phyloP scores from a whole-genome alignment of 2,329 filamentous ascomycete species.

The Ophiostoma ulmi region DNA sequence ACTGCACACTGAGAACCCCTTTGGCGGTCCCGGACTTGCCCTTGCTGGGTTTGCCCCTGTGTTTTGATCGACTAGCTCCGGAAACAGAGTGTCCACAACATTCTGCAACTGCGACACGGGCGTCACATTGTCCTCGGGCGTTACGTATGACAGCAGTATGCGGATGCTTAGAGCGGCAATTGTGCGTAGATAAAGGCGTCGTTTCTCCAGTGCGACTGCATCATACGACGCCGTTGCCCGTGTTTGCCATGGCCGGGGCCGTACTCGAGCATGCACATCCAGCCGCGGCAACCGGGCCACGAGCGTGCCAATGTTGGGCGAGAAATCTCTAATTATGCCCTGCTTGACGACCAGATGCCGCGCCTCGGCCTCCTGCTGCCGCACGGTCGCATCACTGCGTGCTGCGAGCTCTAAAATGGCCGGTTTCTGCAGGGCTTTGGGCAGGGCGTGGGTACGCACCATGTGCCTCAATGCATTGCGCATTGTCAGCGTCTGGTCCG shows the following conservation, averaged over 20 bases:
- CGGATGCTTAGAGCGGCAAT: constrained; percentile 46
- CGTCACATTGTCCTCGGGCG: constrained; percentile 43
- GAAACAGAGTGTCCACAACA: constrained; percentile 46
- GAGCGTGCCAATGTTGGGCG: constrained; percentile 46
- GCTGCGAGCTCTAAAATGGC: constrained; percentile 58
- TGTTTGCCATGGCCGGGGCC: constrained; percentile 9
- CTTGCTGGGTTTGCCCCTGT: neutral
- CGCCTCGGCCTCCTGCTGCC: constrained; percentile 48
- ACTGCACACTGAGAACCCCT: constrained; percentile 43
- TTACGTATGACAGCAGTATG: constrained; percentile 47
- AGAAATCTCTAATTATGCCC: constrained; percentile 43
- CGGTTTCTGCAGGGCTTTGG: constrained; percentile 61
- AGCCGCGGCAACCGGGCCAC: constrained; percentile 43
- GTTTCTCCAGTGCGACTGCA: constrained; percentile 29
- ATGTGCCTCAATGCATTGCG: constrained; percentile 77
- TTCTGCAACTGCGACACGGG: constrained; percentile 43
- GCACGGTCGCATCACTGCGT: constrained; percentile 44
- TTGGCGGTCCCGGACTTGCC: constrained; percentile 18
- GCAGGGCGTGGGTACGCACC: constrained; percentile 52
- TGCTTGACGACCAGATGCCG: constrained; percentile 49
- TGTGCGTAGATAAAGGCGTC: constrained; percentile 37
- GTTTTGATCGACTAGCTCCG: constrained; percentile 36
- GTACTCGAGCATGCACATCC: neutral
- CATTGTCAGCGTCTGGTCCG: constrained; percentile 66
- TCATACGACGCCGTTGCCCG: constrained; percentile 11